These are phyloP conservation scores for Didymella pinodella DNA, from an alignment of 2,329 filamentous ascomycete species.

Conservation along the genomic window DNA sequence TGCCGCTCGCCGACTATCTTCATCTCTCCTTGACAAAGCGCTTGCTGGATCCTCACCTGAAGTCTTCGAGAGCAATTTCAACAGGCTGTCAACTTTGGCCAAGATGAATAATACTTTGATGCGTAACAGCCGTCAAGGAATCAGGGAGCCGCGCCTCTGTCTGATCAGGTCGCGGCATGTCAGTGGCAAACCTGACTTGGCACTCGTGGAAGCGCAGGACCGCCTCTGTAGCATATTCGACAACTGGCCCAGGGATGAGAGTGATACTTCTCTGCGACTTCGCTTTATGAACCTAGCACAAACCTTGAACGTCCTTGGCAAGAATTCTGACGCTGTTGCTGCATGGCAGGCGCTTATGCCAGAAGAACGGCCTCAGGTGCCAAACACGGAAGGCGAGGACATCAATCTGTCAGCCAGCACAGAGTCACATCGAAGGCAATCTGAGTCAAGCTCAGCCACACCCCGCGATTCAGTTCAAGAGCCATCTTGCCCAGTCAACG, in stretches of 20 bases:
- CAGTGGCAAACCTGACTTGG: neutral
- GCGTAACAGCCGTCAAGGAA: neutral
- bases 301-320: conserved; percentile 16
- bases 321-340: conserved; percentile 18
- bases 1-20: neutral
- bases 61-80: neutral
- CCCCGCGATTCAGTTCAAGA: no score
- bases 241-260: neutral
- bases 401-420: no score
- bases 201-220: neutral
- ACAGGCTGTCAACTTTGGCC: neutral
- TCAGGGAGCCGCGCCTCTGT: conserved; percentile 1
- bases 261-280: conserved; percentile 8
- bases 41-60: no score
- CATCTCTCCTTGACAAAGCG: neutral
- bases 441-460: no score
- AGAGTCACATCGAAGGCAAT: no score
- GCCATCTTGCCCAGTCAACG: no score
- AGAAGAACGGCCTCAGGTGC: no score
- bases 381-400: no score
- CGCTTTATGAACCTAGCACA: conserved; percentile 19
- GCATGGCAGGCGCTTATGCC: conserved; percentile 16
- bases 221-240: neutral
- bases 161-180: neutral
- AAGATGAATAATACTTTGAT: neutral